A percentile compares a stretch with the other conserved stretches of the same genome.
phyloP scores from a whole-genome alignment of 2,329 filamentous ascomycete genomes.

The Fusarium longipes region DNA sequence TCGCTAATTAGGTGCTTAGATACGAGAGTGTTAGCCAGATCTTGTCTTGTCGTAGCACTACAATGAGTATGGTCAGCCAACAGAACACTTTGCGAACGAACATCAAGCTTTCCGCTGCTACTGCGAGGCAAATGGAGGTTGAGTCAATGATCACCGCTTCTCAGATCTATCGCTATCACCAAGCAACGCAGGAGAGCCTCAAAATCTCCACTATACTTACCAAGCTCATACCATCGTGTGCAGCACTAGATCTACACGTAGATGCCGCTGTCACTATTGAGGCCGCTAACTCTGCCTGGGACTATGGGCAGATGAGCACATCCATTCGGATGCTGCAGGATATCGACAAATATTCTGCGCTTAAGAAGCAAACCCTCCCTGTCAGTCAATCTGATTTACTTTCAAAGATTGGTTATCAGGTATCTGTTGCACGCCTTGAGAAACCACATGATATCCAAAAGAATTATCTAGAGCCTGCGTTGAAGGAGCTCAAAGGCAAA shows the following conservation, averaged over 20 bases:
- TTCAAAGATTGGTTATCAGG: conserved; percentile 86
- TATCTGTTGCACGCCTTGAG: conserved; percentile 89
- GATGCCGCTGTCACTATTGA: conserved; percentile 83
- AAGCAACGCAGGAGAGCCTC: conserved; percentile 85
- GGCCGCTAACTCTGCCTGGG: conserved; percentile 90
- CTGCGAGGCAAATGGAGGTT: conserved; percentile 78
- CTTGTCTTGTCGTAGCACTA: conserved; percentile 83
- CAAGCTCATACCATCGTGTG: conserved; percentile 77
- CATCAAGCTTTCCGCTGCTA: conserved; percentile 69
- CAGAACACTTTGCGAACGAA: conserved; percentile 71
- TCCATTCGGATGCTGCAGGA: conserved; percentile 90
- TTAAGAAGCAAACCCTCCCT: conserved; percentile 75
- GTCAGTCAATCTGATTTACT: conserved; percentile 83
- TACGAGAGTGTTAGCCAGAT: conserved; percentile 84
- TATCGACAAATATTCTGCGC: conserved; percentile 68
- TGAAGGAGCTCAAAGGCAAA: conserved; percentile 80
- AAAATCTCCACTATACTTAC: conserved; percentile 87
- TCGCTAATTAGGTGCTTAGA: conserved; percentile 54
- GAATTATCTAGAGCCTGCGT: conserved; percentile 84
- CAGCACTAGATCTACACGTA: conserved; percentile 77
- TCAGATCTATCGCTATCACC: conserved; percentile 80
- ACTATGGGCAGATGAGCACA: conserved; percentile 87
- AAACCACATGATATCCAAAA: conserved; percentile 91
- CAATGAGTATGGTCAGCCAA: conserved; percentile 82
- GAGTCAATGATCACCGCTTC: conserved; percentile 81